Evolutionary conservation across 1,139 yeast genomes (phyloP).

Genomic region (Suhomyces wounanorum): DNA sequence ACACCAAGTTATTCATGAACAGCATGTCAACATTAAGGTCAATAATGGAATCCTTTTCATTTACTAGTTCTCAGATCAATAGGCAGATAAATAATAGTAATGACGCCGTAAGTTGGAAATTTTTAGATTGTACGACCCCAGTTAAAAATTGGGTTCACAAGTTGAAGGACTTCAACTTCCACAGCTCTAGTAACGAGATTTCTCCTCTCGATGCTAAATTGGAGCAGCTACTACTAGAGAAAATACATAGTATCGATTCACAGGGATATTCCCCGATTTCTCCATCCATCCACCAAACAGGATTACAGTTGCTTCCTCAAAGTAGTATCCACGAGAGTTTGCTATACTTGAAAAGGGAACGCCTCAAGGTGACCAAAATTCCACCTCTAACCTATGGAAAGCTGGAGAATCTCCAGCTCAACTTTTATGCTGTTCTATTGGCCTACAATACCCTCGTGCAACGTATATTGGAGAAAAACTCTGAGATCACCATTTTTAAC

Average conservation of each 20-base stretch:
- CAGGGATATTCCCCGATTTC: not conserved
- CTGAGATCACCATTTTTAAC: conserved; percentile 14
- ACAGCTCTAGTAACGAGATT: not conserved
- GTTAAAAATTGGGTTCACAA: not conserved
- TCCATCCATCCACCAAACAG: not conserved
- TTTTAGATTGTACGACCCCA: not conserved
- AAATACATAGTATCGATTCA: not conserved
- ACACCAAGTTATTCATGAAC: not conserved
- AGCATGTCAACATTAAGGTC: not conserved
- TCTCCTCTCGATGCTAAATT: not conserved
- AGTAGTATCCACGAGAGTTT: not conserved
- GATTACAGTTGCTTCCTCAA: not conserved
- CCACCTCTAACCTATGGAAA: conserved; percentile 1
- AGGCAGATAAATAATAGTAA: not conserved
- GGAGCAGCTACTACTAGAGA: not conserved
- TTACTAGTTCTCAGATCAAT: not conserved
- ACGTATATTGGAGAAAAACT: conserved; percentile 13
- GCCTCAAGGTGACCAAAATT: conserved; percentile 1
- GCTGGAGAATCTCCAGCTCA: conserved; percentile 9
- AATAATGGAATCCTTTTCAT: not conserved
- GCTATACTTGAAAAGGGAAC: not conserved
- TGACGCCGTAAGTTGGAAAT: not conserved
- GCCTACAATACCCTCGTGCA: conserved; percentile 15
- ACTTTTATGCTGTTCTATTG: conserved; percentile 15
- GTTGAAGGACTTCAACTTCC: not conserved